phyloP scores from a whole-genome alignment of 2,329 filamentous ascomycete genomes.

The Fusarium sacchari region DNA sequence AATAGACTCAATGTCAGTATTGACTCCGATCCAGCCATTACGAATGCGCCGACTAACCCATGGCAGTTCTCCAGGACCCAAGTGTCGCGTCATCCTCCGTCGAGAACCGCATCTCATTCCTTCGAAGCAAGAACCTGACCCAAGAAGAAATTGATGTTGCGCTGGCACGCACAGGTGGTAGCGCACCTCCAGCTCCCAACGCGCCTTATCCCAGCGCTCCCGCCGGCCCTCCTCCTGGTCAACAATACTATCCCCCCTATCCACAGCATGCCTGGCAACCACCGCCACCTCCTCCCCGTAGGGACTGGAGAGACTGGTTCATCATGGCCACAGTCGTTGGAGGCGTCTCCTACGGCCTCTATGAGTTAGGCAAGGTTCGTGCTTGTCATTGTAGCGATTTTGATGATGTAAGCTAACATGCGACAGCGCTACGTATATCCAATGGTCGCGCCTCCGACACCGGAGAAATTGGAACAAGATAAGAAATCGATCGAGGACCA shows the following conservation, averaged over 20 bases:
- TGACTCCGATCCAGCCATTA: background rate
- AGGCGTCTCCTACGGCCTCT: slow-evolving; percentile 88
- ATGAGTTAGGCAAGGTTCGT: slow-evolving; percentile 82
- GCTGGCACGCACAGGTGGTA: slow-evolving; percentile 77
- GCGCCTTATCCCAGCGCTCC: slow-evolving; percentile 57
- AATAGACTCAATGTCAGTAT: slow-evolving; percentile 56
- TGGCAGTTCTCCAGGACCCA: slow-evolving; percentile 88
- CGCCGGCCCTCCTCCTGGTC: slow-evolving; percentile 55
- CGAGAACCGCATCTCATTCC: slow-evolving; percentile 91
- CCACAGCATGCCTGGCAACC: slow-evolving; percentile 68
- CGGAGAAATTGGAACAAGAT: slow-evolving; percentile 92
- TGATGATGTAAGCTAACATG: slow-evolving; percentile 19
- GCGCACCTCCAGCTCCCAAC: slow-evolving; percentile 55
- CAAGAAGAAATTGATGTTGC: slow-evolving; percentile 93
- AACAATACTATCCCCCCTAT: slow-evolving; percentile 59
- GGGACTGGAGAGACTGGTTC: slow-evolving; percentile 99
- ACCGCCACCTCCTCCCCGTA: slow-evolving; percentile 71
- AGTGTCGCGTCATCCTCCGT: slow-evolving; percentile 89
- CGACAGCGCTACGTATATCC: slow-evolving; percentile 86
- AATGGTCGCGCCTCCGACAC: slow-evolving; percentile 90
- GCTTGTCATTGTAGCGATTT: background rate
- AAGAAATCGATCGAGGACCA: slow-evolving; percentile 92
- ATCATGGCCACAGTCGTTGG: slow-evolving; percentile 98
- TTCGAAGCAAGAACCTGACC: slow-evolving; percentile 96
- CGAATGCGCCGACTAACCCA: slow-evolving; percentile 31